Base-by-base conservation (phyloP, 1,139 yeast genomes). In the Zygosaccharomyces pseudobailii region DNA sequence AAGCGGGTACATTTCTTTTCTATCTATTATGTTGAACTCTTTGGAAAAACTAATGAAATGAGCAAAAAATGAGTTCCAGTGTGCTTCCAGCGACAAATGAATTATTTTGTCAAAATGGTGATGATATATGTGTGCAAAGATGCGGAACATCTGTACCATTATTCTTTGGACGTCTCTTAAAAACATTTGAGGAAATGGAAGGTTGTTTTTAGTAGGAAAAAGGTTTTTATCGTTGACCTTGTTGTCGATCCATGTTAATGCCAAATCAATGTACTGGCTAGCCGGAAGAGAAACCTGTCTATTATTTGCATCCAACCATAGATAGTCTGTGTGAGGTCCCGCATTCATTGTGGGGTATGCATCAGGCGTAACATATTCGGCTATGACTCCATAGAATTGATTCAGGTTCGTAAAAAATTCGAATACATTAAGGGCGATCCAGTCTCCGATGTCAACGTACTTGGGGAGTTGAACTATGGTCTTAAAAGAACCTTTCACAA, bases 61-160 rank as follows among this genome's bases (percentile, higher is more conserved):
- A n/a, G 96, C 94, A 68, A 92, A 94, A 61, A 90, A 88, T 4
- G 97, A 89, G 68, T 94, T 92, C 96, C 96, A 92, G 66, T 94
- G 98, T 1, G 98, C 97, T 66, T 92, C 98, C 51, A 92, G 68
- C 3, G 95, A 84, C 53, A 94, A 71, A 66, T 92, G 97, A 25
- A 92, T 82, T 36, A 92, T 79, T 62, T 84, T 87, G 57, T 92
- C 98, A 67, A 89, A 92, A 67, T 92, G 98, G 64, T 89, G 88
- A 68, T 88, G 87, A 66, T 90, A 92, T 32, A 92, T 83, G 65
- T 90, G 96, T 8, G 98, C 98, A 71, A 92, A 90, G n/a, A 92
- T 86, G 55, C 97, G 76, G 63, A 92, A 89, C 90, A 92, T 86
- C 64, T 94, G 98, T 53, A 90, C 75, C 60, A 84, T 81, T 28